Conservation (phyloP, 2,329 filamentous ascomycete species). For the Epichloe sibirici region DNA sequence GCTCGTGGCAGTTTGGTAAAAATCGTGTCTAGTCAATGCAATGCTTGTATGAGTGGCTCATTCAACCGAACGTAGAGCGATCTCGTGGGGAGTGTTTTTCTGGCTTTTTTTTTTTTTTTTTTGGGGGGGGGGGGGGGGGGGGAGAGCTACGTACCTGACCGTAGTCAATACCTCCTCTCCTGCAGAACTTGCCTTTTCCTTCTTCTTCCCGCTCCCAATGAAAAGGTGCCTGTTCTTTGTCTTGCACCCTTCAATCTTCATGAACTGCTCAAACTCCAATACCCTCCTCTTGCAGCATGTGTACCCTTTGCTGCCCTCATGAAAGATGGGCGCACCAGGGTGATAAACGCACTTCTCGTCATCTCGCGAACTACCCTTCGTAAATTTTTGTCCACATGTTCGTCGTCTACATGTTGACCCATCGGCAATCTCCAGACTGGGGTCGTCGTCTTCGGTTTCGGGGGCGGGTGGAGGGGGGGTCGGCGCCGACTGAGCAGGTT, state of each 20-base stretch:
- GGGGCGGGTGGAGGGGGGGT: slow-evolving; percentile 50
- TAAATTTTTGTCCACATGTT: slow-evolving; percentile 58
- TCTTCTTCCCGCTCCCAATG: slow-evolving; percentile 60
- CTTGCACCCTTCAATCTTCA: slow-evolving; percentile 87
- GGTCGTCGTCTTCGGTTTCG: slow-evolving; percentile 82
- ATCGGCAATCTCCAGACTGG: slow-evolving; percentile 56
- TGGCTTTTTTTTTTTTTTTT: neutral
- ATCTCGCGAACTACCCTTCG: slow-evolving; percentile 45
- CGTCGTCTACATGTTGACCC: slow-evolving; percentile 67
- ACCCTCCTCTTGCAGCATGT: slow-evolving; percentile 93
- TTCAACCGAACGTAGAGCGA: neutral
- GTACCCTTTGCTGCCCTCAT: slow-evolving; percentile 97
- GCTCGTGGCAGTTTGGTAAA: slow-evolving; percentile 78
- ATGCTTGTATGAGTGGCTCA: neutral
- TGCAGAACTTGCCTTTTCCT: slow-evolving; percentile 33
- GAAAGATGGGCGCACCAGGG: slow-evolving; percentile 83
- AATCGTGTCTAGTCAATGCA: slow-evolving; percentile 48
- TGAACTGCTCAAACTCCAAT: slow-evolving; percentile 93
- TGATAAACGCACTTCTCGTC: slow-evolving; percentile 77
- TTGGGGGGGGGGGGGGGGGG: neutral
- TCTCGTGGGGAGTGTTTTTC: neutral
- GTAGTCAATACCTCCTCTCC: slow-evolving; percentile 67
- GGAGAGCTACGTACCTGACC: slow-evolving; percentile 47
- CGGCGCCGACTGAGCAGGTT: slow-evolving; percentile 33
- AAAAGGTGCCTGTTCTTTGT: slow-evolving; percentile 77